Base-by-base conservation (phyloP, 23 red algal genomes). In the Gracilaria gracilis region DNA sequence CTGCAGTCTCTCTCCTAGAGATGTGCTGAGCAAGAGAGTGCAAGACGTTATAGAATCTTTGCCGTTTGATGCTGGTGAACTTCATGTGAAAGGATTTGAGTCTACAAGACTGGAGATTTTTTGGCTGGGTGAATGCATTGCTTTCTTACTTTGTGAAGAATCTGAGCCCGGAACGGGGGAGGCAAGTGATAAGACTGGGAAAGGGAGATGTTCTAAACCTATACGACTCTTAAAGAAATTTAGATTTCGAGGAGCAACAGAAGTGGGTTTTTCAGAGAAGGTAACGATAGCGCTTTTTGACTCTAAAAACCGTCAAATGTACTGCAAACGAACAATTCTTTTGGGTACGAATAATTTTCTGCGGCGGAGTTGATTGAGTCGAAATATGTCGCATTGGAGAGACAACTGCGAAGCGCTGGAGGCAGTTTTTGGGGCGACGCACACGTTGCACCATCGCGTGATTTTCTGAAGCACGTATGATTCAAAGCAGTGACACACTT, bases 231-330 rank as follows among this genome's bases (percentile, higher is more conserved):
- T 88, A 0, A 88, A 88, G 31, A 88, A 78, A 24, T 88, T 88
- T 78, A 67, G 84, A 29, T 69, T 88, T 38, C 64, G 84, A 61
- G 84, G 69, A 33, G 84, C 84, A 19, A 88, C 84, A 1, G 70
- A 75, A 25, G 33, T 88, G 33, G 84, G 78, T 48, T 69, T 67
- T 2, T 32, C 59, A 34, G 84, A 88, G 71, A 72, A 75, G 25
- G 34, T 76, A 14, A 61, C 54, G 66, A 16, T 88, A 46, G 84
- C 84, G 17, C 42, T 88, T 48, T 88, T 76, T 59, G 67, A 42
- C 1, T 23, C 84, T 15, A 75, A 76, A 78, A 54, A 23, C 65
- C 65, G 23, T 19, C 66, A 4, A 33, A 88, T 53, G 23, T 58
- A 11, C 66, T 88, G 2, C 31, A 76, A 31, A 49, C 67, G 84